Base-by-base conservation (phyloP, 106 monocot genomes). In the Vanilla planifolia region DNA sequence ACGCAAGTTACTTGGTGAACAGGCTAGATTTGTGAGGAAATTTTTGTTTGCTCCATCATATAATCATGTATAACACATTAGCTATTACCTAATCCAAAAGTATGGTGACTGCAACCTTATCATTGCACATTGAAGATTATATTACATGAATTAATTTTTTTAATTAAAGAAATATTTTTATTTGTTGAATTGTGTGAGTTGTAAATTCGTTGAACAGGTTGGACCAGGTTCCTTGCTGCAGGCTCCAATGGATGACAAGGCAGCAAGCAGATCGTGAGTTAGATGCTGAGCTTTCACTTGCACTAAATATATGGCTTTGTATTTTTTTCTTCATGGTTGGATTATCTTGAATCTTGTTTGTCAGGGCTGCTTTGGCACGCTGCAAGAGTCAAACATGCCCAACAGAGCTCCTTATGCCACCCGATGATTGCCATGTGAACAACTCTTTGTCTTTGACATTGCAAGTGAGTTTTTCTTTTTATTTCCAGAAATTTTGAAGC, bases 391-490 rank as follows among this genome's bases (percentile, higher is more conserved):
- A 79, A 70, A 79, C 82, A 13, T 93, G 93, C 66, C 93, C 93
- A 45, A 52, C 55, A 59, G 93, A 93, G 61, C 56, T 93, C 69
- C 79, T 93, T 47, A 72, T 64, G 67, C 93, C 93, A 36, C 89
- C 93, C 68, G 93, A 93, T 65, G 93, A 93, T 74, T 93, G 93
- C 37, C 93, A 93, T 62, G 85, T 89, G 26, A 93, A 93, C 59
- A 85, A 63, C 66, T 85, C 89, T 10, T 66, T 93, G 43, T 80
- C 93, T 58, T 89, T 77, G 39, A 93, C 89, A 47, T 45, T 93
- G 28, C 93, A 89, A 67, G 93, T 85, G 80, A 74, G 69, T 47
- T 32, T 50, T n/a, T 53, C 25, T 35, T 39, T 27, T 33, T 33
- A 43, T n/a, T n/a, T n/a, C n/a, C n/a, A n/a, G n/a, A n/a, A 50